Conservation (phyloP, 352 stramenopile genomes). For the Phytophthora lateralis region DNA sequence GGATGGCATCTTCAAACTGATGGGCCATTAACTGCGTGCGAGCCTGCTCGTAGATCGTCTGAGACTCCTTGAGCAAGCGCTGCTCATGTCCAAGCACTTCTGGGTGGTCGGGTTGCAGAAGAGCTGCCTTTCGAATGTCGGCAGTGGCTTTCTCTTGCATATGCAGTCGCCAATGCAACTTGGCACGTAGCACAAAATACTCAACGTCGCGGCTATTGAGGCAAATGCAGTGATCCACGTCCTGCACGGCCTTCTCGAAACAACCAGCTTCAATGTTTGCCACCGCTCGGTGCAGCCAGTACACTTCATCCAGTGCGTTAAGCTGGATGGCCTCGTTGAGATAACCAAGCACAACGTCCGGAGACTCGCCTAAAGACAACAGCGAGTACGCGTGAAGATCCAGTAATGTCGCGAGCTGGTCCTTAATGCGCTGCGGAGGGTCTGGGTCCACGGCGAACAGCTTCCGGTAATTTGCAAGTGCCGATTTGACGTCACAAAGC, state of each 20-base stretch:
- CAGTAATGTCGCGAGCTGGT: constrained; percentile 75
- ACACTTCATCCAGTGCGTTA: constrained; percentile 71
- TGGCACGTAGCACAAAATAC: constrained; percentile 83
- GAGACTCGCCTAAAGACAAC: constrained; percentile 59
- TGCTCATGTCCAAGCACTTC: constrained; percentile 79
- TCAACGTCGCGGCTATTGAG: constrained; percentile 78
- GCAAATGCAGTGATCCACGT: constrained; percentile 83
- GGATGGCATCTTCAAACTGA: constrained; percentile 61
- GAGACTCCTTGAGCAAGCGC: constrained; percentile 64
- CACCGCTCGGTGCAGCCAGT: constrained; percentile 78
- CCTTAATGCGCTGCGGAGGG: constrained; percentile 70
- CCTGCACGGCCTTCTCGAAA: constrained; percentile 78
- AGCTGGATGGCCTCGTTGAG: constrained; percentile 78
- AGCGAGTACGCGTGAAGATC: constrained; percentile 76
- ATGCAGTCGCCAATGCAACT: constrained; percentile 80
- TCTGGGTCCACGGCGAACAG: constrained; percentile 62
- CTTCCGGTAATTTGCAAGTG: constrained; percentile 82
- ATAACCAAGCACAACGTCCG: constrained; percentile 65
- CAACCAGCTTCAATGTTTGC: constrained; percentile 62
- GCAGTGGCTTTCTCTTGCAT: constrained; percentile 75
- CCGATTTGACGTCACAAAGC: constrained; percentile 79
- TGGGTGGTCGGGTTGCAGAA: constrained; percentile 62
- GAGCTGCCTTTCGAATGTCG: constrained; percentile 67
- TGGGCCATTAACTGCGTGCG: constrained; percentile 56
- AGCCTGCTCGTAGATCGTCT: constrained; percentile 74